Evolutionary conservation across 805 yeast species (phyloP).

Genomic region (Candida sakaeoensis): DNA sequence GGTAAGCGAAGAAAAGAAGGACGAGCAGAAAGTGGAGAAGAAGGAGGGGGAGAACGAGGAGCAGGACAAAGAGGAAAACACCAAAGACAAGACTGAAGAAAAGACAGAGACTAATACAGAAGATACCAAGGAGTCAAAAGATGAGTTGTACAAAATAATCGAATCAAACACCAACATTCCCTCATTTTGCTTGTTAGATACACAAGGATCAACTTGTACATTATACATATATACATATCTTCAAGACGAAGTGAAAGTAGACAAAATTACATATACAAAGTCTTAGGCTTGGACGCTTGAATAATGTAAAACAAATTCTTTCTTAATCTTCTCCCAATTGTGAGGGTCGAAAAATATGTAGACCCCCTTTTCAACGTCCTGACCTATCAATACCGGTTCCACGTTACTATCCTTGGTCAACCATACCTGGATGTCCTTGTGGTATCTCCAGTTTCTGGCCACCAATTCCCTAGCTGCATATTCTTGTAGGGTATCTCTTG

Average conservation of each 20-base stretch:
- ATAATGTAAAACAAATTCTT: conserved; percentile 56
- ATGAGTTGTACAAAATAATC: conserved; percentile 18
- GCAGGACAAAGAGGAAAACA: conserved; percentile 17
- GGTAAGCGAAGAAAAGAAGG: no score
- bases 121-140: conserved; percentile 16
- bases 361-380: conserved; percentile 87
- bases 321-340: conserved; percentile 90
- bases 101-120: conserved; percentile 11
- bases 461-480: conserved; percentile 88
- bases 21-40: conserved; percentile 55
- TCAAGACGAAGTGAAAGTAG: conserved; percentile 85
- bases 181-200: conserved; percentile 83
- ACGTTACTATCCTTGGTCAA: conserved; percentile 86
- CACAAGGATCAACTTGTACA: conserved; percentile 75
- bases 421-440: conserved; percentile 95
- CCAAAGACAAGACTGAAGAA: conserved; percentile 12
- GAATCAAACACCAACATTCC: conserved; percentile 49
- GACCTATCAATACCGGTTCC: conserved; percentile 77
- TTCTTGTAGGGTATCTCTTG: conserved; percentile 90
- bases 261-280: conserved; percentile 56
- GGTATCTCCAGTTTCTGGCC: conserved; percentile 94
- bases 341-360: conserved; percentile 94
- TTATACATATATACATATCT: conserved; percentile 80
- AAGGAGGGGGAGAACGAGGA: conserved; percentile 38
- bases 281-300: conserved; percentile 29